A percentile compares a stretch with the other conserved stretches of the same genome.
Conservation (phyloP, 192 early-diverging fungal species). For the Pilobolus umbonatus region DNA sequence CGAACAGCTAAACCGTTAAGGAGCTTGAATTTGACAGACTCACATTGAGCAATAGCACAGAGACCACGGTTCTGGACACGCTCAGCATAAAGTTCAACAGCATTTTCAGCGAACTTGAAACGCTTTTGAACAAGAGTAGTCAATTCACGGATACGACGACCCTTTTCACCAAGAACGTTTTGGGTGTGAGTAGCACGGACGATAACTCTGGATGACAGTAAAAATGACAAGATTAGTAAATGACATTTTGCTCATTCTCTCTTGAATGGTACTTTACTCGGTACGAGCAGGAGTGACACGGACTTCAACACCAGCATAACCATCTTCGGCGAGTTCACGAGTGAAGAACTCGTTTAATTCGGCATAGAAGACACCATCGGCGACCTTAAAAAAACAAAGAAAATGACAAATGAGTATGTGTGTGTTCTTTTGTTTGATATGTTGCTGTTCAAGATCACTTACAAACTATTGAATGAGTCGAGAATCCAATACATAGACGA, state of each 20-base stretch:
- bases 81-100: conserved; percentile 98
- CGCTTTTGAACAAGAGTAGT: conserved; percentile 98
- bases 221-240: not conserved
- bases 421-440: too few relatives aligned
- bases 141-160: conserved; percentile 96
- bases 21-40: conserved; percentile 97
- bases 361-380: conserved; percentile 99
- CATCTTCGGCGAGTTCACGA: conserved; percentile 94
- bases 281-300: conserved; percentile 98
- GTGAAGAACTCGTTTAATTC: conserved; percentile 99
- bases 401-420: too few relatives aligned
- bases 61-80: conserved; percentile 96
- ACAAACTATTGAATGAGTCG: too few relatives aligned
- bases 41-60: conserved; percentile 97
- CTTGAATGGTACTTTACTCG: conserved; percentile 45
- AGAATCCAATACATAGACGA: not conserved
- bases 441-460: too few relatives aligned
- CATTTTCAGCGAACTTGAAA: conserved; percentile 98
- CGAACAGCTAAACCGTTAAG: conserved; percentile 95
- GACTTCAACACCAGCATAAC: conserved; percentile 99
- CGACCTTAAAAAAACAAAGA: conserved; percentile 64
- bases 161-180: conserved; percentile 97
- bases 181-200: conserved; percentile 98
- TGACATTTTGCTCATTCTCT: not conserved
- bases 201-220: conserved; percentile 63